Evolutionary conservation across 805 yeast genomes (phyloP).

Genomic region (Ogataea angusta): DNA sequence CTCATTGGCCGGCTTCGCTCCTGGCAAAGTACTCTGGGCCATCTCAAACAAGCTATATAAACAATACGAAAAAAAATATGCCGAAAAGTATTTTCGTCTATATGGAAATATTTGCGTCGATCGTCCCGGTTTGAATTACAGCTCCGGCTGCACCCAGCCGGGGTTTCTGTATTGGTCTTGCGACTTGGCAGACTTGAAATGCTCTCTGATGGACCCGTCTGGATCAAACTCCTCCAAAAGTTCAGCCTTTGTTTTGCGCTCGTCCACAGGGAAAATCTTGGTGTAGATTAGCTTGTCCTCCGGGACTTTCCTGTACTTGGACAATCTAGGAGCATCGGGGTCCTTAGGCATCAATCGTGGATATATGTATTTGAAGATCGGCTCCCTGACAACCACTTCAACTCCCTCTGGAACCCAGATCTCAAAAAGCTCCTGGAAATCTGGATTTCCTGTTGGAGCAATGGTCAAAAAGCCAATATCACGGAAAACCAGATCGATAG

Average conservation of each 20-base stretch:
- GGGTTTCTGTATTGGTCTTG: slow-evolving; percentile 3
- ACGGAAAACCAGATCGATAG: slow-evolving; percentile 61
- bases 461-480: slow-evolving; percentile 63
- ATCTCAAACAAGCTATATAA: slow-evolving; percentile 7
- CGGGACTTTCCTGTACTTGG: slow-evolving; percentile 14
- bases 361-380: slow-evolving; percentile 28
- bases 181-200: background rate
- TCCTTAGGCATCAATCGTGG: slow-evolving; percentile 17
- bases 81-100: slow-evolving; percentile 1
- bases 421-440: slow-evolving; percentile 36
- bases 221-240: slow-evolving; percentile 13
- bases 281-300: slow-evolving; percentile 22
- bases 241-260: slow-evolving; percentile 10
- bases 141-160: slow-evolving; percentile 23
- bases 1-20: slow-evolving; percentile 9
- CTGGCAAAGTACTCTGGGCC: slow-evolving; percentile 4
- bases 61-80: slow-evolving; percentile 8
- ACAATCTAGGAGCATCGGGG: slow-evolving; percentile 16
- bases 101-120: slow-evolving; percentile 4
- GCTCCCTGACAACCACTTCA: slow-evolving; percentile 46
- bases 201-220: slow-evolving; percentile 9
- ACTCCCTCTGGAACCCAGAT: slow-evolving; percentile 56
- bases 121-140: slow-evolving; percentile 1
- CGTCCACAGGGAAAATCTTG: slow-evolving; percentile 20
- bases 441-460: slow-evolving; percentile 50